These are phyloP conservation scores for Fusarium verticillioides DNA, from an alignment of 2,329 filamentous ascomycete genomes.

Conservation along the genomic window DNA sequence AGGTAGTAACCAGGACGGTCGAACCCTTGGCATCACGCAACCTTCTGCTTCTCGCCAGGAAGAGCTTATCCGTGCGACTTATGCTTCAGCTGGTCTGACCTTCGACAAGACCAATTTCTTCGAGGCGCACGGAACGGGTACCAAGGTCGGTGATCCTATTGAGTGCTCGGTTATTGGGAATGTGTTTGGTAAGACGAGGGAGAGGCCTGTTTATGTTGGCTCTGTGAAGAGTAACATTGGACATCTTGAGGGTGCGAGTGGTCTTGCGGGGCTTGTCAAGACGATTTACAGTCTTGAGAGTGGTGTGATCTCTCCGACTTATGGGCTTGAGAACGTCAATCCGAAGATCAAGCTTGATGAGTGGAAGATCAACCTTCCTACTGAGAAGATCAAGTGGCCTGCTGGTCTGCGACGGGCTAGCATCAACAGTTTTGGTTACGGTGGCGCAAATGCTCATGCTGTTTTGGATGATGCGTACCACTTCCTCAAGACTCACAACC, in stretches of 20 bases:
- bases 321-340: not conserved
- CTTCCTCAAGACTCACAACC: not conserved
- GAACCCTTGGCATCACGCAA: not conserved
- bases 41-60: not conserved
- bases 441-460: not conserved
- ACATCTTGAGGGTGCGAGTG: slow-evolving; percentile 14
- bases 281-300: not conserved
- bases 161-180: not conserved
- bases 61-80: not conserved
- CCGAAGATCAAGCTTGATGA: not conserved
- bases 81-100: not conserved
- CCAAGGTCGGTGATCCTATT: slow-evolving; percentile 47
- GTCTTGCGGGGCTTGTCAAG: not conserved
- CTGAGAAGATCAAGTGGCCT: not conserved
- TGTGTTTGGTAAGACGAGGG: not conserved
- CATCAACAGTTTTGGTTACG: not conserved
- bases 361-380: not conserved
- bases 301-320: not conserved
- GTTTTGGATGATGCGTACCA: not conserved
- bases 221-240: slow-evolving; percentile 27
- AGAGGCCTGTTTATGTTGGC: slow-evolving; percentile 13
- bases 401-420: not conserved
- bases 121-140: slow-evolving; percentile 57
- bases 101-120: not conserved
- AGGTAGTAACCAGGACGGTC: slow-evolving; percentile 14